Conservation (phyloP, 768 basidiomycete species). For the Suillus sp. region DNA sequence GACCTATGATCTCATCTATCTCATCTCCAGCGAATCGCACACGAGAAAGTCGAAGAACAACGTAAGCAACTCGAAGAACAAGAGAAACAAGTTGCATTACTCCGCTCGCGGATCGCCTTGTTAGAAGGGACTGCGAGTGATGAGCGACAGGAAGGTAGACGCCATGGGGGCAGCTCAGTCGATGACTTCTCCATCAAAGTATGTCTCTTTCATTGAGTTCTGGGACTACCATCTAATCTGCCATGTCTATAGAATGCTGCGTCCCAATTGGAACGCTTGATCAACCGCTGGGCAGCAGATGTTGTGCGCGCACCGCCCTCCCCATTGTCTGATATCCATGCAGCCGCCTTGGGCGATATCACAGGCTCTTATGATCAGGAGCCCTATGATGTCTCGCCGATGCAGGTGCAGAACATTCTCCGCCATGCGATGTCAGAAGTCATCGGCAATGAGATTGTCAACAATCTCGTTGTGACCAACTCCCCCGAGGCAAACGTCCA, state of each 20-base stretch:
- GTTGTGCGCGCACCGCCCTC: slow-evolving; percentile 60
- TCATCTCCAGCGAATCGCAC: slow-evolving; percentile 68
- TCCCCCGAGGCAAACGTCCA: slow-evolving; percentile 83
- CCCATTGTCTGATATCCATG: slow-evolving; percentile 52
- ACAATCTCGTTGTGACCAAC: slow-evolving; percentile 85
- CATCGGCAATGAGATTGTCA: slow-evolving; percentile 75
- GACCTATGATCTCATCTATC: neutral
- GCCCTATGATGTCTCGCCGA: slow-evolving; percentile 50
- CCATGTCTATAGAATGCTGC: slow-evolving; percentile 63
- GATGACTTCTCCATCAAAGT: slow-evolving; percentile 92
- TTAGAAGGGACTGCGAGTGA: slow-evolving; percentile 65
- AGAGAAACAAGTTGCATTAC: slow-evolving; percentile 75
- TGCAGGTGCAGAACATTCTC: slow-evolving; percentile 78
- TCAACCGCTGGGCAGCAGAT: slow-evolving; percentile 89
- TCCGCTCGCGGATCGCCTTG: slow-evolving; percentile 68
- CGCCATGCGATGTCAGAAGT: slow-evolving; percentile 81
- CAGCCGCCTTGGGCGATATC: slow-evolving; percentile 63
- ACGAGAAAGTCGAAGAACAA: slow-evolving; percentile 87
- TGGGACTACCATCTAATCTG: neutral
- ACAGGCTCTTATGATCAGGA: slow-evolving; percentile 50
- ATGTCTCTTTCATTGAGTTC: slow-evolving; percentile 20
- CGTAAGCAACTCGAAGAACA: slow-evolving; percentile 78
- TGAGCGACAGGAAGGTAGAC: slow-evolving; percentile 27
- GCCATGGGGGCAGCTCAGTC: slow-evolving; percentile 61
- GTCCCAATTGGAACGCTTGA: slow-evolving; percentile 75